Evolutionary conservation across 306 rosid species (phyloP), one percentile per base, ranked within the genome.

Genomic region (Vicia villosa): DNA sequence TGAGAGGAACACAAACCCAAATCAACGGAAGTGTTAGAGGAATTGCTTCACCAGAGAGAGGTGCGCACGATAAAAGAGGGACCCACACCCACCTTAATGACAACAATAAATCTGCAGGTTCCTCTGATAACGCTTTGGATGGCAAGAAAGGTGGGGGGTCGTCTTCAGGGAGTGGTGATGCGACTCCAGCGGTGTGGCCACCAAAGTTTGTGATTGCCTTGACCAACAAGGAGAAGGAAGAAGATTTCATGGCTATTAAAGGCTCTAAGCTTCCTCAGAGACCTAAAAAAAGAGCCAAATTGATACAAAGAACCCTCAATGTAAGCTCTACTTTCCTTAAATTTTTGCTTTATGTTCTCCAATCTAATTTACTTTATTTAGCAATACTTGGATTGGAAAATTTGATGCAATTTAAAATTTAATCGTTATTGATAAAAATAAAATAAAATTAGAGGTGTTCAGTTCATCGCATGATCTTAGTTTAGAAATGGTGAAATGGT

Each of bases 221-320:
- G 78, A 93, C 97, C 11, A 88, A 88, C 72, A 94, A 94, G 68
- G 98, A 90, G 87, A 94, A 94, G 58, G 98, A 94, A 50, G 96
- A 94, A 71, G 98, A 94, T 86, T 94, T 94, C 80, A 78, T 90
- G 62, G 89, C 96, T 21, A 85, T 94, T 32, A 94, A 94, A 58
- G 98, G 96, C 8, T 86, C 98, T 4, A 94, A 94, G 63, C 81
- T 94, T 19, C 97, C 98, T 7, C 96, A 90, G 67, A 85, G 92
- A 81, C 98, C 97, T 75, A 94, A 88, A 56, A 94, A 88, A 79
- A 83, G 98, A 73, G 88, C 95, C 11, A 94, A 94, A 83, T 77
- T 87, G 82, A 75, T 90, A 32, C 97, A 88, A 79, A 92, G 96
- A 32, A 88, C 89, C 59, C 90, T 94, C 88, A 90, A 88, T 83